These are phyloP conservation scores for Dendrobium huoshanense DNA, from an alignment of 106 monocot species.

Conservation along the genomic window DNA sequence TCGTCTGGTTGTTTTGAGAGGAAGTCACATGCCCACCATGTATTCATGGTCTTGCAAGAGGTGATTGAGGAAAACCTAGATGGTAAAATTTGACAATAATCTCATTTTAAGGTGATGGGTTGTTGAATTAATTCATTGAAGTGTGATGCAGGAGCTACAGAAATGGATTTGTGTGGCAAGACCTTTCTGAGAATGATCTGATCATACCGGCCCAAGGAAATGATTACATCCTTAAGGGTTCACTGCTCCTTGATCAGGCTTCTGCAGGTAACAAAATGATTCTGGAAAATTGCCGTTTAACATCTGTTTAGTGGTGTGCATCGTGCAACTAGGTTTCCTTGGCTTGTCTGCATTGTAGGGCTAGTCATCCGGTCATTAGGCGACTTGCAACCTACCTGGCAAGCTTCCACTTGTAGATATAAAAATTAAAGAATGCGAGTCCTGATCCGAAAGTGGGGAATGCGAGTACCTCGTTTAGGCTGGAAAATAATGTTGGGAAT, in stretches of 20 bases:
- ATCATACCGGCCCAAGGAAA: constrained; percentile 44
- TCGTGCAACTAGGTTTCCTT: too few species aligned
- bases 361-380: too few species aligned
- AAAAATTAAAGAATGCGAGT: too few species aligned
- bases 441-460: too few species aligned
- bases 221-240: constrained; percentile 83
- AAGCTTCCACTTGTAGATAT: too few species aligned
- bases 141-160: constrained; percentile 59
- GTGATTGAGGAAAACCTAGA: constrained; percentile 11
- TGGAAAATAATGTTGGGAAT: too few species aligned
- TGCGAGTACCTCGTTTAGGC: too few species aligned
- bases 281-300: neutral
- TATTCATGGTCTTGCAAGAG: constrained; percentile 96
- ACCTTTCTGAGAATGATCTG: constrained; percentile 71
- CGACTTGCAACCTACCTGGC: too few species aligned
- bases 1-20: constrained; percentile 53
- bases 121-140: neutral
- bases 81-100: constrained; percentile 2
- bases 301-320: neutral
- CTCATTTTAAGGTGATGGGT: neutral
- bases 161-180: constrained; percentile 91
- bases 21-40: constrained; percentile 58
- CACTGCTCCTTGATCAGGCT: constrained; percentile 49
- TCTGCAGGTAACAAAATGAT: constrained; percentile 34
- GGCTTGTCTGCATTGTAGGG: too few species aligned